phyloP scores from a whole-genome alignment of 768 basidiomycete genomes.

The Hygrocybe punicea region DNA sequence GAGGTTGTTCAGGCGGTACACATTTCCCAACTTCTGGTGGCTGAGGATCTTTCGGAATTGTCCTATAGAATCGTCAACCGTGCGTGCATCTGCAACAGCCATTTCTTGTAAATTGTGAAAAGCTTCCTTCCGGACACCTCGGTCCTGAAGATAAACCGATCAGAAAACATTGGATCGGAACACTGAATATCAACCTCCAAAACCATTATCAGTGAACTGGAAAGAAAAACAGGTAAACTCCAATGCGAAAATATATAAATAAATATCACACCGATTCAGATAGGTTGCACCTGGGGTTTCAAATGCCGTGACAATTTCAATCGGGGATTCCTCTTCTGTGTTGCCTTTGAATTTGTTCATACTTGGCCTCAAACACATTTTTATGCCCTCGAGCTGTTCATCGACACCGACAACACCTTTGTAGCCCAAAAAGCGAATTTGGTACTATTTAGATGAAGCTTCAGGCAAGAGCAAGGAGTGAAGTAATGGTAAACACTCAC shows the following conservation, averaged over 20 bases:
- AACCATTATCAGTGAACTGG: constrained; percentile 70
- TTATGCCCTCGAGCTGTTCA: constrained; percentile 51
- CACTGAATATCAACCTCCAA: constrained; percentile 48
- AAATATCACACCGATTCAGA: constrained; percentile 61
- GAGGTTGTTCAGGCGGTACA: constrained; percentile 50
- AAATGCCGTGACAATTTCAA: constrained; percentile 72
- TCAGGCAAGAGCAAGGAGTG: not conserved
- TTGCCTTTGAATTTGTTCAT: constrained; percentile 73
- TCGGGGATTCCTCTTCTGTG: constrained; percentile 48
- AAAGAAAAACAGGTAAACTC: not conserved
- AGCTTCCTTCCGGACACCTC: constrained; percentile 54
- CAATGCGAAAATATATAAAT: not conserved
- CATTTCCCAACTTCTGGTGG: constrained; percentile 42
- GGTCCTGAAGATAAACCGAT: constrained; percentile 32
- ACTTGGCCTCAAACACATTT: constrained; percentile 65
- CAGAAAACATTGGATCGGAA: not conserved
- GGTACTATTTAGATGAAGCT: constrained; percentile 45
- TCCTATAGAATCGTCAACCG: constrained; percentile 54
- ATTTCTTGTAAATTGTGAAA: constrained; percentile 62
- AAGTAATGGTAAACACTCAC: constrained; percentile 41
- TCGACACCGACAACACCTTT: constrained; percentile 81
- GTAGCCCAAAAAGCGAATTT: constrained; percentile 79
- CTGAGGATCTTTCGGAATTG: constrained; percentile 50
- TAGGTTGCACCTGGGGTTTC: constrained; percentile 57
- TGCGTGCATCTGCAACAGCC: constrained; percentile 54